phyloP scores from a whole-genome alignment of 257 asterid species.

The Forsythia suspensa region DNA sequence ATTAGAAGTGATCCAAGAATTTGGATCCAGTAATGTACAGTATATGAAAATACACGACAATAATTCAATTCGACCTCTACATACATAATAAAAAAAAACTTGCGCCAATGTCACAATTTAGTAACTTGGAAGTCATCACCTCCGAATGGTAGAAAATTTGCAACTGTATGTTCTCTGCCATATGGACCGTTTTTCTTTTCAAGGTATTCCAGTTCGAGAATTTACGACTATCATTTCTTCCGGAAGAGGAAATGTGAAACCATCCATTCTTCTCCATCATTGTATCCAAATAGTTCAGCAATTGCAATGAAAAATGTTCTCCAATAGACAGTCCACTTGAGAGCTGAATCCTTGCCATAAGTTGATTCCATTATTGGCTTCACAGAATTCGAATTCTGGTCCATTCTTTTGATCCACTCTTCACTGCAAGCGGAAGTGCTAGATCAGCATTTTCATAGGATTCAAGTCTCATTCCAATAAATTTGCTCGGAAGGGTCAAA shows the following conservation, averaged over 20 bases:
- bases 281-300: constrained; percentile 76
- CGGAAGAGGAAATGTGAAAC: constrained; percentile 78
- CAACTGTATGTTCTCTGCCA: too few species aligned
- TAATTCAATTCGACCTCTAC: too few species aligned
- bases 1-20: not conserved
- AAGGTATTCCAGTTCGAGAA: not conserved
- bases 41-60: not conserved
- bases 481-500: too few species aligned
- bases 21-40: not conserved
- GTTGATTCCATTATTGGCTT: constrained; percentile 88
- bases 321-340: constrained; percentile 93
- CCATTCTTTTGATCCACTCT: constrained; percentile 95
- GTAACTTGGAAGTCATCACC: not conserved
- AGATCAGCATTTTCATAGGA: constrained; percentile 1
- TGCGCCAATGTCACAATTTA: not conserved
- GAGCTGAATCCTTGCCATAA: constrained; percentile 80
- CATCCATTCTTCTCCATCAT: constrained; percentile 96
- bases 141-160: not conserved
- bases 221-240: constrained; percentile 37
- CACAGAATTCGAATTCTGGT: constrained; percentile 42
- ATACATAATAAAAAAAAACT: not conserved
- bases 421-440: constrained; percentile 54
- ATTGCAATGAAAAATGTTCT: constrained; percentile 88
- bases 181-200: too few species aligned
- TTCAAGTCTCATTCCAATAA: not conserved